These are phyloP conservation scores for Aspergillus calidoustus DNA, from an alignment of 2,329 filamentous ascomycete species.

Conservation along the genomic window DNA sequence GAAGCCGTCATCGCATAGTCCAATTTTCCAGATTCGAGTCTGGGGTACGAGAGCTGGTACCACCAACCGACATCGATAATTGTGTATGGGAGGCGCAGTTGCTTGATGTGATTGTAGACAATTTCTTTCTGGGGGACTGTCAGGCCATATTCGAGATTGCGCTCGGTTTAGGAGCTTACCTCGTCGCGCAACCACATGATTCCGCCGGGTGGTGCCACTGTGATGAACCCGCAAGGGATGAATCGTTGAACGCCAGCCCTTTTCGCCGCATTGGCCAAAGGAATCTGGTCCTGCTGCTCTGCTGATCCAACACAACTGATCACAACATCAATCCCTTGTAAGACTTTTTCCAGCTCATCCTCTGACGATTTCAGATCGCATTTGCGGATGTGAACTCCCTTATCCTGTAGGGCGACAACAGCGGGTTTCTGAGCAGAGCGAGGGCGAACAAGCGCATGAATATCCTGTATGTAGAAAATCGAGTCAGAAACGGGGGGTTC, in stretches of 20 bases:
- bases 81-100: conserved; percentile 58
- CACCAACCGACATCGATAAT: conserved; percentile 64
- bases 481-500: conserved; percentile 12
- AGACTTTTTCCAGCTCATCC: conserved; percentile 47
- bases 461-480: conserved; percentile 42
- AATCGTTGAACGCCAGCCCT: conserved; percentile 57
- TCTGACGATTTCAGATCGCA: conserved; percentile 50
- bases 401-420: conserved; percentile 44
- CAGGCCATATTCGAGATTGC: not conserved
- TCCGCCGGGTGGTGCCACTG: conserved; percentile 51
- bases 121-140: conserved; percentile 52
- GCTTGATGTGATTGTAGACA: conserved; percentile 55
- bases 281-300: conserved; percentile 49
- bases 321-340: conserved; percentile 52
- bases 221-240: conserved; percentile 57
- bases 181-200: conserved; percentile 49
- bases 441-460: conserved; percentile 54
- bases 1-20: conserved; percentile 49
- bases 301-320: conserved; percentile 48
- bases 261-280: conserved; percentile 55
- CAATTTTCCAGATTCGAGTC: conserved; percentile 51
- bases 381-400: conserved; percentile 50
- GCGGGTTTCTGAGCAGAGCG: conserved; percentile 54
- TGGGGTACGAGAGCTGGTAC: conserved; percentile 56
- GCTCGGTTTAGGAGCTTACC: conserved; percentile 28